Evolutionary conservation across 352 stramenopile species (phyloP).

Genomic region (Blastocystis sp.): DNA sequence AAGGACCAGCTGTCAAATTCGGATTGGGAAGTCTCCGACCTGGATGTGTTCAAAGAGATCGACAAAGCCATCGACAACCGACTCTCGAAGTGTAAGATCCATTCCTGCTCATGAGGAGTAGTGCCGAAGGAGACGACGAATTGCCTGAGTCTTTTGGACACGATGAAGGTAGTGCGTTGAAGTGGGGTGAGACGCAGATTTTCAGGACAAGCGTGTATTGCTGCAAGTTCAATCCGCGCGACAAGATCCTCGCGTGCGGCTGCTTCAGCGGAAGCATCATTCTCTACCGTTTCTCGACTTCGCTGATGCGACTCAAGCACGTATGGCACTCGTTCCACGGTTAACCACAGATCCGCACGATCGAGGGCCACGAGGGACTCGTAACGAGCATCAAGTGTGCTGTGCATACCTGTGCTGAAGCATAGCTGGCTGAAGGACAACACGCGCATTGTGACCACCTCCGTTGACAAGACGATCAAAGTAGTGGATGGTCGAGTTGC

Average conservation of each 20-base stretch:
- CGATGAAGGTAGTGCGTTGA: conserved; percentile 7
- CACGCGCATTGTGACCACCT: conserved; percentile 57
- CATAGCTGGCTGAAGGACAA: conserved; percentile 57
- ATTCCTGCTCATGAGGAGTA: not conserved
- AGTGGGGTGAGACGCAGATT: not conserved
- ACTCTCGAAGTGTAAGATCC: not conserved
- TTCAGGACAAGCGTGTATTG: conserved; percentile 59
- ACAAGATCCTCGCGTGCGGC: conserved; percentile 58
- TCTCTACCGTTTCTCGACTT: conserved; percentile 52
- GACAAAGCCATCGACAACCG: not conserved
- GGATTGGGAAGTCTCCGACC: conserved; percentile 35
- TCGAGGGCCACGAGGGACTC: conserved; percentile 27
- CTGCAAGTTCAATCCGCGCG: conserved; percentile 57
- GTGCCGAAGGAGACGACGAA: not conserved
- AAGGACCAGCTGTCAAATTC: conserved; percentile 47
- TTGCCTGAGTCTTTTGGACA: conserved; percentile 37
- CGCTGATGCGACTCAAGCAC: not conserved
- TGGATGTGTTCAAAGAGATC: conserved; percentile 2
- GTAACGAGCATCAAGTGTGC: conserved; percentile 61
- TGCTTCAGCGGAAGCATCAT: conserved; percentile 59
- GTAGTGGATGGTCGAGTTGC: not conserved
- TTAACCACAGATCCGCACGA: conserved; percentile 46
- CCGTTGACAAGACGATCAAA: conserved; percentile 58
- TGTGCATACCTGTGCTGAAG: not conserved
- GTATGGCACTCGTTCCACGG: not conserved